phyloP scores from a whole-genome alignment of 352 stramenopile species.

The Aphanomyces euteiches region DNA sequence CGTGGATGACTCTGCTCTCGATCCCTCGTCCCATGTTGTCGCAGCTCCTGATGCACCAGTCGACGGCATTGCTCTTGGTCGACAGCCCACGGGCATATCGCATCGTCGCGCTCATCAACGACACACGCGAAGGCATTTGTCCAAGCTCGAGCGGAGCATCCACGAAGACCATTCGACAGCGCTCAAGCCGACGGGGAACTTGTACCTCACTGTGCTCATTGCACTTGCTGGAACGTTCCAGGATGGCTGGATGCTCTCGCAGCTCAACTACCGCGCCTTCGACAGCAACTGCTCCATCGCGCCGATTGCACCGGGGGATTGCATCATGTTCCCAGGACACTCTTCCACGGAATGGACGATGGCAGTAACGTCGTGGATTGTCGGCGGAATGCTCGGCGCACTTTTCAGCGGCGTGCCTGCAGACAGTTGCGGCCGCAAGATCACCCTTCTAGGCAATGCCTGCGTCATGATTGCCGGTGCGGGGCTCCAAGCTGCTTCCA shows the following conservation, averaged over 20 bases:
- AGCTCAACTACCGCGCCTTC: conserved; percentile 65
- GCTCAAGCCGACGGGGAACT: conserved; percentile 9
- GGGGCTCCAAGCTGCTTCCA: conserved; percentile 39
- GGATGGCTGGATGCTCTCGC: conserved; percentile 53
- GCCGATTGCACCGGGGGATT: conserved; percentile 3
- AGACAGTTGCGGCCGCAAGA: conserved; percentile 42
- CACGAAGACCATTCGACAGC: conserved; percentile 25
- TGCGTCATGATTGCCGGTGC: conserved; percentile 46
- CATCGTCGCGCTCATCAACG: conserved; percentile 12
- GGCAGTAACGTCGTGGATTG: conserved; percentile 42
- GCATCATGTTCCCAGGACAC: conserved; percentile 42
- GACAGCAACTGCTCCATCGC: conserved; percentile 28
- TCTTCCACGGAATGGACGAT: conserved; percentile 41
- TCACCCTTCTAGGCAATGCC: conserved; percentile 40
- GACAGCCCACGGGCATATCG: not conserved
- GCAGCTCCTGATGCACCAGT: not conserved
- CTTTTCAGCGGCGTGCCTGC: conserved; percentile 25
- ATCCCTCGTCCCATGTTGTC: too few species aligned
- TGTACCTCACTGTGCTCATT: conserved; percentile 53
- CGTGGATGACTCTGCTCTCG: too few species aligned
- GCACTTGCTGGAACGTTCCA: conserved; percentile 51
- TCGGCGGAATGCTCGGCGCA: conserved; percentile 29
- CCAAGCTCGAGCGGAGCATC: conserved; percentile 14
- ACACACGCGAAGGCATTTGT: conserved; percentile 25
- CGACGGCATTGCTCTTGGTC: not conserved